phyloP scores from a whole-genome alignment of 768 basidiomycete species.

The Suillus sp. region DNA sequence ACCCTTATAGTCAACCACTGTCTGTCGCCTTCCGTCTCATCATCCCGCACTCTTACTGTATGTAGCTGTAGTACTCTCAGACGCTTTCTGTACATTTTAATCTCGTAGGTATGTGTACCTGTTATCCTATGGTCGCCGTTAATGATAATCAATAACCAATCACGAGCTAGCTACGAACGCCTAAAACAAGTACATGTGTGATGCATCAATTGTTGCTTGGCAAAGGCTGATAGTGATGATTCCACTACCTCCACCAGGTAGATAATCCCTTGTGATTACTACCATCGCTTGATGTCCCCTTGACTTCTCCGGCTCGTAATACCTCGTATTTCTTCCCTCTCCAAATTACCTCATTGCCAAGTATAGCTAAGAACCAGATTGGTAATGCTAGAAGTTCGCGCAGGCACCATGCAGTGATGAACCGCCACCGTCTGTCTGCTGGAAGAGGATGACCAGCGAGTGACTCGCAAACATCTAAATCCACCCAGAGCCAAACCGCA shows the following conservation, averaged over 20 bases:
- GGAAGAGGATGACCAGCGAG: slow-evolving; percentile 69
- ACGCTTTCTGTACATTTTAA: slow-evolving; percentile 40
- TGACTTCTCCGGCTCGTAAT: slow-evolving; percentile 71
- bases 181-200: background rate
- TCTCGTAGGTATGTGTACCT: slow-evolving; percentile 37
- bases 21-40: background rate
- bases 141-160: slow-evolving; percentile 10
- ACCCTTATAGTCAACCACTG: slow-evolving; percentile 7
- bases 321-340: slow-evolving; percentile 80
- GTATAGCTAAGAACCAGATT: slow-evolving; percentile 81
- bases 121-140: slow-evolving; percentile 27
- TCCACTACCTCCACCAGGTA: slow-evolving; percentile 24
- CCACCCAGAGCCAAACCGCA: slow-evolving; percentile 70
- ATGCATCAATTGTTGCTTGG: slow-evolving; percentile 22
- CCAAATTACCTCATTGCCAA: slow-evolving; percentile 86
- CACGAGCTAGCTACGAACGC: background rate
- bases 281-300: slow-evolving; percentile 27
- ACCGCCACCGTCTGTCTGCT: slow-evolving; percentile 49
- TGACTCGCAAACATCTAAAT: slow-evolving; percentile 80
- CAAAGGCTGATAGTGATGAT: slow-evolving; percentile 10
- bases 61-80: slow-evolving; percentile 14
- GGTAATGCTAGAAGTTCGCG: slow-evolving; percentile 87
- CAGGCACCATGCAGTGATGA: slow-evolving; percentile 75
- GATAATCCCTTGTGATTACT: slow-evolving; percentile 28
- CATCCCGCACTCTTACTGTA: slow-evolving; percentile 7